These are phyloP conservation scores for Ustulina deusta DNA, from an alignment of 2,329 filamentous ascomycete species.

Conservation along the genomic window DNA sequence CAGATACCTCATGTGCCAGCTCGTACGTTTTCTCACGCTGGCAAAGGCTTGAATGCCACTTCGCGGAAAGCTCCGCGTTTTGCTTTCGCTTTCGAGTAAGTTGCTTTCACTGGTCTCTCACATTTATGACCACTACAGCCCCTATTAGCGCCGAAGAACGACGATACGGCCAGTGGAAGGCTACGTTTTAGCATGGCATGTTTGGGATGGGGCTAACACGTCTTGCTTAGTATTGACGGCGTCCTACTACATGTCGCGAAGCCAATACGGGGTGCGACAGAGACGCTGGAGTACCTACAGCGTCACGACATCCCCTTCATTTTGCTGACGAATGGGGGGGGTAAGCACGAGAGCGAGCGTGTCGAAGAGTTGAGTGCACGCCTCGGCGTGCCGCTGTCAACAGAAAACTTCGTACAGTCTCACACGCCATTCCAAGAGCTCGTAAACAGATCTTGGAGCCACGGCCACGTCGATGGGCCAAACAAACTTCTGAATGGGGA, in stretches of 20 bases:
- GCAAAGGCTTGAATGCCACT: constrained; percentile 19
- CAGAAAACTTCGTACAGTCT: constrained; percentile 83
- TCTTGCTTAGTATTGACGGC: constrained; percentile 77
- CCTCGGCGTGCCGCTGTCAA: constrained; percentile 72
- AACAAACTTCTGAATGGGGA: not conserved
- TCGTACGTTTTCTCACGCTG: constrained; percentile 32
- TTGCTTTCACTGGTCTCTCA: constrained; percentile 32
- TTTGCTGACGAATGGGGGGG: constrained; percentile 94
- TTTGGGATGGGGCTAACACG: constrained; percentile 29
- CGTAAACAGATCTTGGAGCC: constrained; percentile 41
- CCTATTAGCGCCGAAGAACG: not conserved
- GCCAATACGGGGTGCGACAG: constrained; percentile 80
- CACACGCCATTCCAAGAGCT: constrained; percentile 89
- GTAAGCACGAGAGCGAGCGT: constrained; percentile 80
- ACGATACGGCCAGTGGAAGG: not conserved
- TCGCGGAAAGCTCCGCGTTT: constrained; percentile 43
- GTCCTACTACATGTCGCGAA: constrained; percentile 88
- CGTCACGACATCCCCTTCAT: constrained; percentile 87
- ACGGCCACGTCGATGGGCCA: constrained; percentile 3
- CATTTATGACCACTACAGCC: not conserved
- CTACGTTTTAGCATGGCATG: not conserved
- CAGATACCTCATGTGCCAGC: constrained; percentile 19
- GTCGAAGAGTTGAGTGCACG: constrained; percentile 76
- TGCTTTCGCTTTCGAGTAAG: constrained; percentile 55
- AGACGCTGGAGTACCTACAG: constrained; percentile 79